Evolutionary conservation across 2,329 filamentous ascomycete genomes (phyloP).

Genomic region (Ophiocordyceps unilateralis): DNA sequence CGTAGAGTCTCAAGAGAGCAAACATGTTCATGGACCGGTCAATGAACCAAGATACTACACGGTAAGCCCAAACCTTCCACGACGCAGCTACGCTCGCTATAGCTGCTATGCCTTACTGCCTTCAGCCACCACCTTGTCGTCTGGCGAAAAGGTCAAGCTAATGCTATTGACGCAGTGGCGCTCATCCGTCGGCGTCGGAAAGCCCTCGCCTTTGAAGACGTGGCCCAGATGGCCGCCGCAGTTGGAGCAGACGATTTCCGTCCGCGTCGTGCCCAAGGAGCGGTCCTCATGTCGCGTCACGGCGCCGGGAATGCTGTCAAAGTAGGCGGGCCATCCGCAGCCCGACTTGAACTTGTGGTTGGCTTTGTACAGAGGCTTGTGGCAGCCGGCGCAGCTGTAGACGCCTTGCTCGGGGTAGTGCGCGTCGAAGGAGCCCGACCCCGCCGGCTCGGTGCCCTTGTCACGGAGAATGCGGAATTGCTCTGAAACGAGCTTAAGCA

Average conservation of each 20-base stretch:
- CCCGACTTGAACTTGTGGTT: constrained; percentile 90
- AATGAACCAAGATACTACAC: too few relatives aligned
- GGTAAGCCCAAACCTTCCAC: too few relatives aligned
- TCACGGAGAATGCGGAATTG: constrained; percentile 89
- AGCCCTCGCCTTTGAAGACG: constrained; percentile 85
- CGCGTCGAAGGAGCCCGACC: constrained; percentile 72
- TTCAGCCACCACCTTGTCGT: constrained; percentile 32
- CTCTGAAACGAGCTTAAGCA: constrained; percentile 33
- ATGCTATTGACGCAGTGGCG: constrained; percentile 93
- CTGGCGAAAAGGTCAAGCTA: constrained; percentile 62
- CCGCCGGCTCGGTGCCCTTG: constrained; percentile 77
- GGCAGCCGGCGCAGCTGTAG: constrained; percentile 78
- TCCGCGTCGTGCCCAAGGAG: constrained; percentile 66
- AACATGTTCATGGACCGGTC: too few relatives aligned
- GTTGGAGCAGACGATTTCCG: constrained; percentile 86
- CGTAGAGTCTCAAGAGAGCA: too few relatives aligned
- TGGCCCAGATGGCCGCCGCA: constrained; percentile 92
- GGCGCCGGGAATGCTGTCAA: constrained; percentile 82
- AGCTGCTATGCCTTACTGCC: constrained; percentile 15
- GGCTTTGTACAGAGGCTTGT: constrained; percentile 79
- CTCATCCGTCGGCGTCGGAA: constrained; percentile 76
- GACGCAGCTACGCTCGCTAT: neutral
- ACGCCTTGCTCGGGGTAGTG: constrained; percentile 61
- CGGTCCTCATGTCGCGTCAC: constrained; percentile 68
- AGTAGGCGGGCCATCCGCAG: constrained; percentile 97